A percentile compares a stretch with the other conserved stretches of the same genome.
These are phyloP conservation scores for Fusarium domesticum DNA, from an alignment of 2,329 filamentous ascomycete species.

Conservation along the genomic window DNA sequence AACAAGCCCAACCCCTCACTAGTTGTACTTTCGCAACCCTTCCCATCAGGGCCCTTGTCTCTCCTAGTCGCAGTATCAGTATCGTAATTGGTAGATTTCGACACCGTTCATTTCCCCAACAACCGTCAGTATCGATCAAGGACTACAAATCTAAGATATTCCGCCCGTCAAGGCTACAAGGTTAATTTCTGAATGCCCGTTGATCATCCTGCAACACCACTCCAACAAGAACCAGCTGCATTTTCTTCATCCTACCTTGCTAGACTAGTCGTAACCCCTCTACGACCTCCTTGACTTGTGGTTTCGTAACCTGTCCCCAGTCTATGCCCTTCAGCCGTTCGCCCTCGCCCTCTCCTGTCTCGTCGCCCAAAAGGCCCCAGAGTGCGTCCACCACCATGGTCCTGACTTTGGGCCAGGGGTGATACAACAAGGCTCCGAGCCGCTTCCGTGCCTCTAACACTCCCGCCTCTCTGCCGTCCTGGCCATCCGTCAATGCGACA, in stretches of 20 bases:
- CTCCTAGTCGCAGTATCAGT: too few relatives aligned
- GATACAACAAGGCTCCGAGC: conserved; percentile 68
- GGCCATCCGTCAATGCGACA: conserved; percentile 46
- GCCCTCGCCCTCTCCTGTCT: conserved; percentile 27
- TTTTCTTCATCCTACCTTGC: conserved; percentile 4
- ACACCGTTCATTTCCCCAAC: too few relatives aligned
- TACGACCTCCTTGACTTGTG: conserved; percentile 42
- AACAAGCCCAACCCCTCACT: too few relatives aligned
- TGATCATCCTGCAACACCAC: too few relatives aligned
- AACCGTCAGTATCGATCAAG: too few relatives aligned
- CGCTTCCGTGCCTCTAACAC: conserved; percentile 61
- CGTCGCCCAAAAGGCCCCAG: conserved; percentile 44
- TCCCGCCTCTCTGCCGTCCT: conserved; percentile 25
- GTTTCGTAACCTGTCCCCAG: conserved; percentile 55
- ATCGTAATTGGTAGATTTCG: too few relatives aligned
- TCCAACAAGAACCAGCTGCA: too few relatives aligned
- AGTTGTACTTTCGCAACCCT: too few relatives aligned
- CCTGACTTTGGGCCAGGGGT: conserved; percentile 77
- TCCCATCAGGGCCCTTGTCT: too few relatives aligned
- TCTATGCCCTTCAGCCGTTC: conserved; percentile 50
- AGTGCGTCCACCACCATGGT: conserved; percentile 59
- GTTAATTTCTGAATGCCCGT: too few relatives aligned
- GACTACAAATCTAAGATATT: too few relatives aligned
- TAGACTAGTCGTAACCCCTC: conserved; percentile 42
- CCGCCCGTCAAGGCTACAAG: too few relatives aligned